phyloP scores from a whole-genome alignment of 768 basidiomycete genomes.

The Tulasnella sp. region DNA sequence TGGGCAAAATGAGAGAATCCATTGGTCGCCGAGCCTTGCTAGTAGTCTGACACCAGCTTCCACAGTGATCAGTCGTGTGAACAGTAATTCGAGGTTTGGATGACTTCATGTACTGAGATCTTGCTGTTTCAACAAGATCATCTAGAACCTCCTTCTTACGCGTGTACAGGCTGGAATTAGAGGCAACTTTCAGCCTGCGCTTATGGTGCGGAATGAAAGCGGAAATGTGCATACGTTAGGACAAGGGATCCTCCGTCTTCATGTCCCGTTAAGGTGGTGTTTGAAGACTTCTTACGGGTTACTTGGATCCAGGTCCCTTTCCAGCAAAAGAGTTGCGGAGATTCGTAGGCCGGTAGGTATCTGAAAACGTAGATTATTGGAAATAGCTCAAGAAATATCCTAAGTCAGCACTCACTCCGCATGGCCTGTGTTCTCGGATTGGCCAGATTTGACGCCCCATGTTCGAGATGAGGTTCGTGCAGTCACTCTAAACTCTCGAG shows the following conservation, averaged over 20 bases:
- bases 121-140: conserved; percentile 33
- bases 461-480: conserved; percentile 31
- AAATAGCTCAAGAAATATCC: no score
- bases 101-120: conserved; percentile 30
- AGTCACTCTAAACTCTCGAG: conserved; percentile 33
- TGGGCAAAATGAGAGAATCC: conserved; percentile 39
- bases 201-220: background rate
- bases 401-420: background rate
- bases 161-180: conserved; percentile 31
- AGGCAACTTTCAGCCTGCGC: background rate
- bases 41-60: conserved; percentile 28
- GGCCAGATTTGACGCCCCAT: conserved; percentile 26
- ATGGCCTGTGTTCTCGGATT: background rate
- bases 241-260: conserved; percentile 12
- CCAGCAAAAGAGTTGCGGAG: conserved; percentile 10
- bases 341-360: conserved; percentile 5
- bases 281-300: conserved; percentile 22
- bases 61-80: conserved; percentile 1
- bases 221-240: conserved; percentile 12
- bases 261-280: conserved; percentile 3
- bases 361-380: no score
- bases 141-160: conserved; percentile 32
- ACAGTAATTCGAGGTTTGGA: conserved; percentile 30
- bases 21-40: conserved; percentile 40
- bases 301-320: conserved; percentile 5